Percentiles rank a stretch among this genome's conserved stretches.
These are phyloP conservation scores for Lactarius tabidus DNA, from an alignment of 768 basidiomycete species.

Conservation along the genomic window DNA sequence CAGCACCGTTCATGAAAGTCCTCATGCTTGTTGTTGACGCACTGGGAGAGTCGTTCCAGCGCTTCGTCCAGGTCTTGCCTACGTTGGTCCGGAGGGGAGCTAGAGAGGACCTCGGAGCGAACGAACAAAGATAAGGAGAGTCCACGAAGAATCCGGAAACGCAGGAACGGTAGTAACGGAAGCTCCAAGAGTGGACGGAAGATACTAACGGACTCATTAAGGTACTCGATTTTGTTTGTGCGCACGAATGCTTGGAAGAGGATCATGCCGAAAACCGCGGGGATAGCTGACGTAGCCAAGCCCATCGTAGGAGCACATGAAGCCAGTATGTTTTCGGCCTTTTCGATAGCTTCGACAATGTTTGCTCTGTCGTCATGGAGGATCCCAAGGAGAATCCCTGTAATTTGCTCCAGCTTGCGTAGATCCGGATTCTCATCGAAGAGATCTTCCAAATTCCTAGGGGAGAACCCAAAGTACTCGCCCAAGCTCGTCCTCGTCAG, in stretches of 20 bases:
- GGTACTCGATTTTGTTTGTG: not conserved
- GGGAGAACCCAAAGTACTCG: too few relatives aligned
- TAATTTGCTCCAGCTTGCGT: accelerated
- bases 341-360: not conserved
- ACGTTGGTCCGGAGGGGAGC: not conserved
- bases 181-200: not conserved
- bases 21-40: not conserved
- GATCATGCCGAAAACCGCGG: not conserved
- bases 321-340: not conserved
- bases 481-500: too few relatives aligned
- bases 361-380: not conserved
- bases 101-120: not conserved
- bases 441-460: too few relatives aligned
- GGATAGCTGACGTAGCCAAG: not conserved
- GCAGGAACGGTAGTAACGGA: not conserved
- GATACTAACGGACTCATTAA: not conserved
- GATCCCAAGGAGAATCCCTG: not conserved
- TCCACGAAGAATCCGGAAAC: accelerated
- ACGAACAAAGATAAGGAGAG: not conserved
- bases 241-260: not conserved
- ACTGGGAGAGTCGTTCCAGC: not conserved
- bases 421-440: too few relatives aligned
- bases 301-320: not conserved
- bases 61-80: not conserved
- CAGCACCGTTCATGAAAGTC: too few relatives aligned